These are phyloP conservation scores for Rusavskia elegans DNA, from an alignment of 495 filamentous ascomycete species.

Conservation along the genomic window DNA sequence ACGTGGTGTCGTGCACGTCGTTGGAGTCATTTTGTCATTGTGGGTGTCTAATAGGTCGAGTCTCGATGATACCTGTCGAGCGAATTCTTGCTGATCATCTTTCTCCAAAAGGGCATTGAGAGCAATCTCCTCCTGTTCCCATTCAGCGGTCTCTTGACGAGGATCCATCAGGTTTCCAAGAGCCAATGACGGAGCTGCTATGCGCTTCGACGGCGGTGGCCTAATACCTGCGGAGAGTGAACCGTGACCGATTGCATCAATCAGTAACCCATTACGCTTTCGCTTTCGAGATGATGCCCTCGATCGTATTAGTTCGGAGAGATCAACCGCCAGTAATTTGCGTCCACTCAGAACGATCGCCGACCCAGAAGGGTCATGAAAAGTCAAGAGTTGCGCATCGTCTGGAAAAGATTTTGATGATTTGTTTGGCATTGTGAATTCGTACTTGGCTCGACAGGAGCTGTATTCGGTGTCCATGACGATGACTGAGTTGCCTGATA, in stretches of 20 bases:
- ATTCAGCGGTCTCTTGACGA: neutral
- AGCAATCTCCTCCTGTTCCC: neutral
- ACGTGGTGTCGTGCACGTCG: conserved; percentile 14
- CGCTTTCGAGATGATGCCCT: conserved; percentile 33
- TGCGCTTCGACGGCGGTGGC: neutral
- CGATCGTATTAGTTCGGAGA: conserved; percentile 14
- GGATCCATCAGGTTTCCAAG: neutral
- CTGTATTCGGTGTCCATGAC: conserved; percentile 7
- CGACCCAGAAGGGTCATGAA: conserved; percentile 32
- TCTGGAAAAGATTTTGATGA: neutral
- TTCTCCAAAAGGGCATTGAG: neutral
- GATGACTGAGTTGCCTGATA: neutral
- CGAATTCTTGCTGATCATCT: neutral
- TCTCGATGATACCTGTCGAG: neutral
- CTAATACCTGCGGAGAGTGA: conserved; percentile 4
- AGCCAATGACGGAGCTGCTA: neutral
- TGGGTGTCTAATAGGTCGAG: neutral
- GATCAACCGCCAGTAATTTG: conserved; percentile 34
- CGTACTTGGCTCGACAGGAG: conserved; percentile 5
- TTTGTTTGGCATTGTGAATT: neutral
- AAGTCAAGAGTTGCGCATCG: conserved; percentile 22
- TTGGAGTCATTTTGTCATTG: neutral
- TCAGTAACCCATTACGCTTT: conserved; percentile 48
- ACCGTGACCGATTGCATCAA: conserved; percentile 52
- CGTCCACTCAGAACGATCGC: conserved; percentile 32